Evolutionary conservation across 1,284 basidiomycete species (phyloP).

Genomic region (Neolentinus lepideus): DNA sequence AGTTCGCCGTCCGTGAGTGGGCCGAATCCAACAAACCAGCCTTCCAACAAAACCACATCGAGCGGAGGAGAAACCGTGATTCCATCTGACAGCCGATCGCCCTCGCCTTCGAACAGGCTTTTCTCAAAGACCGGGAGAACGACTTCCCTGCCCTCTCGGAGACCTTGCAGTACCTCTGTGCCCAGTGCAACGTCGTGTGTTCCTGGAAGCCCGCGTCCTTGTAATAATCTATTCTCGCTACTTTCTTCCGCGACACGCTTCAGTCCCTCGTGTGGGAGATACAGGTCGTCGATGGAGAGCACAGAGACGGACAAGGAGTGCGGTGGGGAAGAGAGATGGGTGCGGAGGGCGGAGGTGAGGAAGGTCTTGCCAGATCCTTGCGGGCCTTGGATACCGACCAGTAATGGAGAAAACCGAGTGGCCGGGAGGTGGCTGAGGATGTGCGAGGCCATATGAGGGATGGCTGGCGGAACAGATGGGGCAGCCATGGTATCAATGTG

Average conservation of each 20-base stretch:
- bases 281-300: constrained; percentile 83
- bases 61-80: constrained; percentile 41
- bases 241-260: constrained; percentile 43
- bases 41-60: constrained; percentile 86
- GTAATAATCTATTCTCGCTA: constrained; percentile 58
- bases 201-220: constrained; percentile 80
- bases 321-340: constrained; percentile 38
- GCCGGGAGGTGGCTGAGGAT: neutral
- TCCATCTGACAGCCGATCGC: constrained; percentile 63
- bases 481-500: too few species aligned
- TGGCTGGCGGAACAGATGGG: neutral
- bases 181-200: constrained; percentile 80
- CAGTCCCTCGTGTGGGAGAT: constrained; percentile 63
- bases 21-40: constrained; percentile 77
- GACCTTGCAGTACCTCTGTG: constrained; percentile 35
- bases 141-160: constrained; percentile 47
- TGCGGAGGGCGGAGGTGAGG: constrained; percentile 49
- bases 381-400: constrained; percentile 81
- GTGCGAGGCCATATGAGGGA: neutral
- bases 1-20: constrained; percentile 46
- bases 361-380: constrained; percentile 84
- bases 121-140: constrained; percentile 85
- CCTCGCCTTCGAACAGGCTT: constrained; percentile 69
- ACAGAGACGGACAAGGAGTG: constrained; percentile 53
- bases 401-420: constrained; percentile 35